phyloP scores from a whole-genome alignment of 1,139 yeast genomes.

The Taiozyma sp. region DNA sequence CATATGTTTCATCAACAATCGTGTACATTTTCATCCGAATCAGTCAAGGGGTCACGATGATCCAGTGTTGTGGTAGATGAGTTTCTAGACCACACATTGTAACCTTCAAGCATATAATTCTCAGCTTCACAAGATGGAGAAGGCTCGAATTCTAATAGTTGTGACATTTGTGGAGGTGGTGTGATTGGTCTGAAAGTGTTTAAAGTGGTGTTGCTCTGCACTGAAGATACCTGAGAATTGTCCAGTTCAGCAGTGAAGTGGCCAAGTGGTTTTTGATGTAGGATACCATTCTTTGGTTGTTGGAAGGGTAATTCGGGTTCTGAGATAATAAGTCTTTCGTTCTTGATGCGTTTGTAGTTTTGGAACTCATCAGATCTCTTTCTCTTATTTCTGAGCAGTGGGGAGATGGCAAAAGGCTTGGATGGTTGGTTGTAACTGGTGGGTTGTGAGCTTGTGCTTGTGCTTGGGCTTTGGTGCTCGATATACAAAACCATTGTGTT shows the following conservation, averaged over 20 bases:
- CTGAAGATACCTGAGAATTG: too few relatives aligned
- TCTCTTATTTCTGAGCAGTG: neutral
- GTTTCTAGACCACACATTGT: conserved; percentile 4
- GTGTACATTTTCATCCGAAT: neutral
- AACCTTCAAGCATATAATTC: conserved; percentile 32
- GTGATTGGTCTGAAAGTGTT: neutral
- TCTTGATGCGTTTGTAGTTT: neutral
- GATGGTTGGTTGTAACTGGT: neutral
- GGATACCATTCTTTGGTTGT: too few relatives aligned
- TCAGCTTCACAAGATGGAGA: conserved; percentile 33
- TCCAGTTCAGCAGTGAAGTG: too few relatives aligned
- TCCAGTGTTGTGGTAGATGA: neutral
- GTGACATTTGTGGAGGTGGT: neutral
- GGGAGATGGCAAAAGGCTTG: neutral
- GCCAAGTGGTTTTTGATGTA: too few relatives aligned
- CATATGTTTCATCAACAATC: neutral
- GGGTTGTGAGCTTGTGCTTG: too few relatives aligned
- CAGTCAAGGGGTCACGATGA: neutral
- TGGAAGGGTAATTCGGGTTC: too few relatives aligned
- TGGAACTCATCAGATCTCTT: neutral
- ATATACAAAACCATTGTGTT: too few relatives aligned
- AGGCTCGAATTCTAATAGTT: neutral
- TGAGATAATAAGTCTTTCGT: neutral
- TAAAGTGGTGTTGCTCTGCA: neutral
- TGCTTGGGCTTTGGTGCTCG: too few relatives aligned